Evolutionary conservation across 2,329 filamentous ascomycete species (phyloP).

Genomic region (Knufia petricola): DNA sequence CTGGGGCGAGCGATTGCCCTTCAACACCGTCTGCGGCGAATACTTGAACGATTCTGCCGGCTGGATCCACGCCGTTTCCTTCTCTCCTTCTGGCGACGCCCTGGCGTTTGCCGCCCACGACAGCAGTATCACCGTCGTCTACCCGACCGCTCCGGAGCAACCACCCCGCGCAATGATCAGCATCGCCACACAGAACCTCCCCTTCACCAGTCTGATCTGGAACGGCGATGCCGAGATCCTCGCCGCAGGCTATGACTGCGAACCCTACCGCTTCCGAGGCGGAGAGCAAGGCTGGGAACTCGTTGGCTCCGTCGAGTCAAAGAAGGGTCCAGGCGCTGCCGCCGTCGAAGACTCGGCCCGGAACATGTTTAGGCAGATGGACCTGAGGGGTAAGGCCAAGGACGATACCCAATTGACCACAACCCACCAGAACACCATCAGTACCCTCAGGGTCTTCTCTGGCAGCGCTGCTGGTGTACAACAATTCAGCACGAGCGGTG

Average conservation of each 20-base stretch:
- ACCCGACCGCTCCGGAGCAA: slow-evolving; percentile 83
- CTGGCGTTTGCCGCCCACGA: slow-evolving; percentile 92
- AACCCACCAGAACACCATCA: slow-evolving; percentile 93
- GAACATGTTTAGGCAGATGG: slow-evolving; percentile 99
- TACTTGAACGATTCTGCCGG: slow-evolving; percentile 92
- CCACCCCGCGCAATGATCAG: slow-evolving; percentile 83
- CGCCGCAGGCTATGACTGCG: slow-evolving; percentile 70
- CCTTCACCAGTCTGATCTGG: slow-evolving; percentile 90
- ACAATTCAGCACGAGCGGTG: slow-evolving; percentile 80
- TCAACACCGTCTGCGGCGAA: slow-evolving; percentile 97
- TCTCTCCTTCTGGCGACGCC: slow-evolving; percentile 86
- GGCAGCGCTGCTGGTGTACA: slow-evolving; percentile 53
- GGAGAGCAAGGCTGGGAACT: slow-evolving; percentile 73
- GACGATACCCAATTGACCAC: slow-evolving; percentile 94
- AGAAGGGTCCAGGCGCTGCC: slow-evolving; percentile 52
- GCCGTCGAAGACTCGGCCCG: slow-evolving; percentile 79
- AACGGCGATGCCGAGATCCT: slow-evolving; percentile 86
- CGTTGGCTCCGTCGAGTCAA: slow-evolving; percentile 68
- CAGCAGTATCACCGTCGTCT: slow-evolving; percentile 92
- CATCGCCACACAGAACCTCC: slow-evolving; percentile 78
- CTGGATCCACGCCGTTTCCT: slow-evolving; percentile 89
- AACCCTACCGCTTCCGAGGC: slow-evolving; percentile 82
- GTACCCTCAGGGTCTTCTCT: slow-evolving; percentile 68
- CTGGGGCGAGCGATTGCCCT: slow-evolving; percentile 92
- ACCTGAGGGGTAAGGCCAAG: slow-evolving; percentile 83